These are phyloP conservation scores for Pythium plurisporium DNA, from an alignment of 352 stramenopile species.

Conservation along the genomic window DNA sequence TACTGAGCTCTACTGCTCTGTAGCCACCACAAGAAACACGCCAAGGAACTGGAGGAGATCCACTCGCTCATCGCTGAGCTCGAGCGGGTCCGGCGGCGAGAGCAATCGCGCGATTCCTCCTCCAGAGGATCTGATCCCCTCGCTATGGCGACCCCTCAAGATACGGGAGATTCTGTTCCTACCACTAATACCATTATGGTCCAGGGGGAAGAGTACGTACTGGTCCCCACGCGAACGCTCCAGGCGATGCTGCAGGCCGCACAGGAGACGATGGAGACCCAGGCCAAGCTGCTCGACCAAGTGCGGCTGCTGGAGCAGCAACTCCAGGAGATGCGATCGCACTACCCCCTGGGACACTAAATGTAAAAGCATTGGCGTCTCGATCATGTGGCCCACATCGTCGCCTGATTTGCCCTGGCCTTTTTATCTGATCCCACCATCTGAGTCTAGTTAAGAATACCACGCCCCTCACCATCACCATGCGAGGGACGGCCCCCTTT, in stretches of 20 bases:
- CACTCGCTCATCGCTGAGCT: slow-evolving; percentile 49
- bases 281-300: slow-evolving; percentile 61
- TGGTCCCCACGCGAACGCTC: slow-evolving; percentile 48
- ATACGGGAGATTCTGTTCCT: no score
- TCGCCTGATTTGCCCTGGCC: background rate
- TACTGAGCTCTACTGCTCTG: slow-evolving; percentile 11
- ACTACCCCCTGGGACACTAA: slow-evolving; percentile 22
- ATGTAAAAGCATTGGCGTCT: background rate
- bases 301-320: slow-evolving; percentile 30
- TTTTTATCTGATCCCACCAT: slow-evolving; percentile 17
- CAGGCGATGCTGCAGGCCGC: slow-evolving; percentile 46
- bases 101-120: background rate
- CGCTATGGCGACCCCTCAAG: no score
- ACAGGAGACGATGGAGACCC: slow-evolving; percentile 49
- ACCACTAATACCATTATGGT: background rate
- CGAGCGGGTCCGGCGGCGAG: slow-evolving; percentile 36
- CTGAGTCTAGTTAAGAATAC: no score
- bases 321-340: background rate
- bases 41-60: slow-evolving; percentile 57
- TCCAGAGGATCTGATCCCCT: background rate
- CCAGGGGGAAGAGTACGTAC: slow-evolving; percentile 24
- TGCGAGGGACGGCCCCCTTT: no score
- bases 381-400: background rate
- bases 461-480: no score
- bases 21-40: slow-evolving; percentile 13